Conservation (phyloP, 345 rosid genomes). For the Kernera saxatilis region DNA sequence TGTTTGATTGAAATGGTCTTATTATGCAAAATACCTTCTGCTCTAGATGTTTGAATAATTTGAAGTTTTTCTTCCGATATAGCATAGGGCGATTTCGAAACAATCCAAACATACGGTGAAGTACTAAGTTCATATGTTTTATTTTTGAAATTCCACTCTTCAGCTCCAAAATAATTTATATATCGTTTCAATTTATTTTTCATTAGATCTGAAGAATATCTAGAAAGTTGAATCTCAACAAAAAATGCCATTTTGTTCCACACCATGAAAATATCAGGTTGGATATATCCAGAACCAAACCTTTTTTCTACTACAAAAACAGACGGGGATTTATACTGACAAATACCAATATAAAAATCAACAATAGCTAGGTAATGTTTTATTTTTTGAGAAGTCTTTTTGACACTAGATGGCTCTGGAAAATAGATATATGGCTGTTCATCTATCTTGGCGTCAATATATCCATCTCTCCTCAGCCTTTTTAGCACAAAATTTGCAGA, state of each 20-base stretch:
- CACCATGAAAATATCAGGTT: not conserved
- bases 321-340: not conserved
- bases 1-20: not conserved
- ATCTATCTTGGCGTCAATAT: not conserved
- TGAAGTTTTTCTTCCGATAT: not conserved
- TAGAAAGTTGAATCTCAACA: not conserved
- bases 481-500: not conserved
- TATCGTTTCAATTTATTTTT: not conserved
- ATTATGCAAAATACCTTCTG: not conserved
- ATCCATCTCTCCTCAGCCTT: not conserved
- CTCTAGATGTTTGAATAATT: not conserved
- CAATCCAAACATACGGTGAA: not conserved
- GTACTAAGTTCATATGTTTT: not conserved
- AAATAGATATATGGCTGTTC: not conserved
- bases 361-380: not conserved
- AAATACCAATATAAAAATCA: not conserved
- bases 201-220: not conserved
- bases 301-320: not conserved
- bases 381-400: not conserved
- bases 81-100: not conserved
- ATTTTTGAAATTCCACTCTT: not conserved
- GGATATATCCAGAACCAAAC: not conserved
- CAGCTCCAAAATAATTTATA: not conserved
- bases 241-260: not conserved
- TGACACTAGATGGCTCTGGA: not conserved